Evolutionary conservation across 257 asterid species (phyloP).

Genomic region (Leonotis leonurus): DNA sequence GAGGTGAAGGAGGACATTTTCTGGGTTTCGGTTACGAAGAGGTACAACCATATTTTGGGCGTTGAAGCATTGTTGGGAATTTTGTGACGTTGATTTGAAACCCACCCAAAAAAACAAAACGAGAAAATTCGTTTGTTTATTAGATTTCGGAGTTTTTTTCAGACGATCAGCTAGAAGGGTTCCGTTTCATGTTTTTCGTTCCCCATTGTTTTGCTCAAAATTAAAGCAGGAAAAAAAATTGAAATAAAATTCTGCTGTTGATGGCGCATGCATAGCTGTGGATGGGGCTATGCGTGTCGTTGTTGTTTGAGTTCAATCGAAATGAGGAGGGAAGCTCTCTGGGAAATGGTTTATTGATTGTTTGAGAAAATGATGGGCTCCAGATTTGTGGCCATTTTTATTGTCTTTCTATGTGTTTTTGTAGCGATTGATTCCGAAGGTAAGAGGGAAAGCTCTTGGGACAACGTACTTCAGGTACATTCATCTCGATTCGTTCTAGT

Average conservation of each 20-base stretch:
- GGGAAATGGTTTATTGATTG: constrained; percentile 14
- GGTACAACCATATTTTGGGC: constrained; percentile 14
- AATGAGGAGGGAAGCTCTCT: constrained; percentile 24
- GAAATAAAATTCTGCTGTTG: background rate
- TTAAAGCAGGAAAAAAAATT: background rate
- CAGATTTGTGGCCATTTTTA: too few species aligned
- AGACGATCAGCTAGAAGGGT: constrained; percentile 6
- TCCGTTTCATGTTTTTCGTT: background rate
- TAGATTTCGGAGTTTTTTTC: constrained; percentile 10
- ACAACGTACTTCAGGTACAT: too few species aligned
- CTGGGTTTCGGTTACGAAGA: constrained; percentile 25
- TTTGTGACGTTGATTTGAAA: constrained; percentile 39
- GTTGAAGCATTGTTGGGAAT: constrained; percentile 37
- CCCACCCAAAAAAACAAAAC: too few species aligned
- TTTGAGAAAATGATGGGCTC: too few species aligned
- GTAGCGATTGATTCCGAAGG: too few species aligned
- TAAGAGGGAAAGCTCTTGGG: too few species aligned
- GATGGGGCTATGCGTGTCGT: constrained; percentile 28
- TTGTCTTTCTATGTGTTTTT: too few species aligned
- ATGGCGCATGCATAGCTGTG: constrained; percentile 37
- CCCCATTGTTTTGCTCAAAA: background rate
- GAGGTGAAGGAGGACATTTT: constrained; percentile 16
- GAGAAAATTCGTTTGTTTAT: background rate
- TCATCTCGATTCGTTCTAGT: too few species aligned
- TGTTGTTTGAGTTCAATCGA: constrained; percentile 29